phyloP scores from a whole-genome alignment of 2,329 filamentous ascomycete genomes.

The Phyllosticta citribraziliensis region DNA sequence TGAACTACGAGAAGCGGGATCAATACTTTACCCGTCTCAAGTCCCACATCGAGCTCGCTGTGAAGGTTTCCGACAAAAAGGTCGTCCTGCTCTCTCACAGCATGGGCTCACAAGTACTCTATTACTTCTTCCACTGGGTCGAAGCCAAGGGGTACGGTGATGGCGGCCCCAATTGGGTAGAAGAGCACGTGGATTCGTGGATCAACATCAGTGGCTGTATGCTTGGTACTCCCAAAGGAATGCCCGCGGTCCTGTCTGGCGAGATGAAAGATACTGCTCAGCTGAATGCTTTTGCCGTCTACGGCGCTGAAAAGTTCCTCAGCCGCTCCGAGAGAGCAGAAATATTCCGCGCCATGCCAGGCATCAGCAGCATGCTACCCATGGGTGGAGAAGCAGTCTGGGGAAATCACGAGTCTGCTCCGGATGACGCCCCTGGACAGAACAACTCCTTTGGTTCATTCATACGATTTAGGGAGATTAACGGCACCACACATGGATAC shows the following conservation, averaged over 20 bases:
- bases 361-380: constrained; percentile 91
- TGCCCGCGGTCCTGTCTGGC: constrained; percentile 83
- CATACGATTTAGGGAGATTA: constrained; percentile 66
- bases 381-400: constrained; percentile 91
- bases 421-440: constrained; percentile 72
- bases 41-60: constrained; percentile 76
- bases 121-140: constrained; percentile 77
- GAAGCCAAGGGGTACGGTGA: constrained; percentile 67
- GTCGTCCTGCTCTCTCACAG: constrained; percentile 84
- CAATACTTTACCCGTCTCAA: constrained; percentile 91
- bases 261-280: constrained; percentile 99
- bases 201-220: constrained; percentile 98
- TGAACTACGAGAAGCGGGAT: constrained; percentile 80
- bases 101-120: constrained; percentile 93
- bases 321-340: constrained; percentile 84
- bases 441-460: constrained; percentile 68
- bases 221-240: constrained; percentile 85
- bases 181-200: constrained; percentile 83
- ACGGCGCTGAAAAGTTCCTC: constrained; percentile 91
- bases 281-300: constrained; percentile 91
- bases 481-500: constrained; percentile 24
- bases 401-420: constrained; percentile 80
- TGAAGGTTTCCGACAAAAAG: constrained; percentile 65
- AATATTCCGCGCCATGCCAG: constrained; percentile 93
- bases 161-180: constrained; percentile 82